Evolutionary conservation across 257 asterid species (phyloP), one percentile per base, ranked within the genome.

Genomic region (Verbena officinalis): DNA sequence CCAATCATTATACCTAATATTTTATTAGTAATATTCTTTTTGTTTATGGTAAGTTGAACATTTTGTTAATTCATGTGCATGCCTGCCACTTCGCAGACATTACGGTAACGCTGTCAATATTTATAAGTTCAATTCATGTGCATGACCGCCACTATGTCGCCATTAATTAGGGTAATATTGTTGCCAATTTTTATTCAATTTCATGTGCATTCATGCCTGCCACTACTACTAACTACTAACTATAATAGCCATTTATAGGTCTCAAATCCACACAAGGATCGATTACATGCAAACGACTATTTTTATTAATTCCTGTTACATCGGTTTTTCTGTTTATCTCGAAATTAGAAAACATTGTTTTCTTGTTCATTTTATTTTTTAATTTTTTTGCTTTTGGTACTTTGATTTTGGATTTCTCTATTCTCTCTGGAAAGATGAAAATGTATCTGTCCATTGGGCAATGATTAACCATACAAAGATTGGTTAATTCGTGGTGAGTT

Each of bases 401-500:
- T 38, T 49, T 36, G 17, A 55, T 61, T 62, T 55, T 22, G 65
- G 23, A 27, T 27, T 16, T 62, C 62, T 67, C 52, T 54, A 56
- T 65, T 61, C 70, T 66, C 15, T 49, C 55, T 62, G 59, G 57
- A 62, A 68, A 57, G 72, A 69, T 51, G 65, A 57, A 59, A 62
- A 64, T 68, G 44, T 7, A 19, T 13, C 11, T 17, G 9, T 20
- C 4, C 11, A 58, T 57, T 50, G 45, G 53, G 43, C 80, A 14
- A 58, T 64, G 75, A 57, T 23, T 51, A 64, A 63, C 55, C 57
- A 49, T 19, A 55, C 43, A 39, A 63, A 55, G 51, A 58, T 50
- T 44, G 65, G 75, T 64, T 69, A 55, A 63, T 69, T 74, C 49
- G 72, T 64, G 69, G 75, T 74, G 55, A 68, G 79, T 67, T 19